phyloP scores from a whole-genome alignment of 1,284 basidiomycete species.

The Bjerkandera adusta region DNA sequence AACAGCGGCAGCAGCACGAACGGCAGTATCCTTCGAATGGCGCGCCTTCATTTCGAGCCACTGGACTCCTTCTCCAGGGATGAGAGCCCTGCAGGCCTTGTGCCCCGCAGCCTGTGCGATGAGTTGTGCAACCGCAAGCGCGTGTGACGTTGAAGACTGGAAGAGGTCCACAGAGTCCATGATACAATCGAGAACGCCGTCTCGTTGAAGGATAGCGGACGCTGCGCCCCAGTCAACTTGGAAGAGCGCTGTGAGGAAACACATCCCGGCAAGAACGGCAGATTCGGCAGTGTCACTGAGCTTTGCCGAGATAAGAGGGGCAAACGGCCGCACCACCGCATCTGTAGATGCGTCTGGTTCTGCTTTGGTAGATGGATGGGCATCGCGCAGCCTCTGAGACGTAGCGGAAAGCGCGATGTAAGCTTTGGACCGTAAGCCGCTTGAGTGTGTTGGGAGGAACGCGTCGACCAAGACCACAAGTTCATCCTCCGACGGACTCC shows the following conservation, averaged over 20 bases:
- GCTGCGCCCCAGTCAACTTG: conserved; percentile 72
- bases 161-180: conserved; percentile 66
- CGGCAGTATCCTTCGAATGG: conserved; percentile 40
- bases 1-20: conserved; percentile 67
- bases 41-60: conserved; percentile 65
- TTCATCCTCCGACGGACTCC: conserved; percentile 48
- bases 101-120: conserved; percentile 72
- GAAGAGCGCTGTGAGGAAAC: conserved; percentile 70
- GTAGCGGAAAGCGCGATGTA: conserved; percentile 64
- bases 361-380: conserved; percentile 29
- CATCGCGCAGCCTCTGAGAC: conserved; percentile 53
- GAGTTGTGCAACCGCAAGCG: conserved; percentile 62
- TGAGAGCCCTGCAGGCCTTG: conserved; percentile 62
- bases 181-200: conserved; percentile 59
- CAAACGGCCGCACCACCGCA: conserved; percentile 46
- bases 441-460: conserved; percentile 50
- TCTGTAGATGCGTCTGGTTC: conserved; percentile 46
- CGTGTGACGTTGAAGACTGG: conserved; percentile 41
- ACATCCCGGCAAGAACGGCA: conserved; percentile 49
- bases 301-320: conserved; percentile 41
- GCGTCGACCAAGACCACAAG: conserved; percentile 49
- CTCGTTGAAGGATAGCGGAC: conserved; percentile 56
- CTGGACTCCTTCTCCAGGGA: conserved; percentile 50
- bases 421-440: conserved; percentile 55
- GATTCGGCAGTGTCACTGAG: conserved; percentile 55